phyloP scores from a whole-genome alignment of 2,329 filamentous ascomycete genomes.

The Neoscytalidium dimidiatum region DNA sequence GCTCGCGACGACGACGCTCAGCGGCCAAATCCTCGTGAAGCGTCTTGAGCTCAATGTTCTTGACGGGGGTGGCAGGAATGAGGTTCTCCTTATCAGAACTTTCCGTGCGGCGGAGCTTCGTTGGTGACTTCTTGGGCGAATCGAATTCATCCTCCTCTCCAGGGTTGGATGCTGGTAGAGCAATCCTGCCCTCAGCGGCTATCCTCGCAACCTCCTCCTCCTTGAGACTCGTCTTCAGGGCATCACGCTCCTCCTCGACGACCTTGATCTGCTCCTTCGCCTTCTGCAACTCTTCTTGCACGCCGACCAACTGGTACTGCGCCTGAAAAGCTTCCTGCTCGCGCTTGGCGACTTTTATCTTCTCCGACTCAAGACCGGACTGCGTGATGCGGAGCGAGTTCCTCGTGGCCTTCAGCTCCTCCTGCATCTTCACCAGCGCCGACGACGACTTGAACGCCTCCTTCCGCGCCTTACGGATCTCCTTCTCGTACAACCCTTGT shows the following conservation, averaged over 20 bases:
- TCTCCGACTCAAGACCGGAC: slow-evolving; percentile 63
- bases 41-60: slow-evolving; percentile 41
- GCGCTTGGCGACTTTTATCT: slow-evolving; percentile 59
- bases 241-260: slow-evolving; percentile 73
- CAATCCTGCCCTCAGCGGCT: slow-evolving; percentile 69
- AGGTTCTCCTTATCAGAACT: slow-evolving; percentile 51
- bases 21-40: slow-evolving; percentile 53
- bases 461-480: slow-evolving; percentile 68
- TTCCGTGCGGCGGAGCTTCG: slow-evolving; percentile 44
- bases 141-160: slow-evolving; percentile 62
- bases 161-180: slow-evolving; percentile 58
- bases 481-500: slow-evolving; percentile 66
- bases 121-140: slow-evolving; percentile 58
- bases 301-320: slow-evolving; percentile 64
- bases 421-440: slow-evolving; percentile 68
- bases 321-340: slow-evolving; percentile 72
- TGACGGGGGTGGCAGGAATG: slow-evolving; percentile 24
- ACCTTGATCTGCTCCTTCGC: slow-evolving; percentile 64
- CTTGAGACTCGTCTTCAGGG: slow-evolving; percentile 69
- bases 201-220: slow-evolving; percentile 74
- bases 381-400: slow-evolving; percentile 57
- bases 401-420: slow-evolving; percentile 68
- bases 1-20: slow-evolving; percentile 63
- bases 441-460: slow-evolving; percentile 77
- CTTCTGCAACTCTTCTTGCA: slow-evolving; percentile 68